These are phyloP conservation scores for Mucor circinelloides DNA, from an alignment of 371 early-diverging fungal species.

Conservation along the genomic window DNA sequence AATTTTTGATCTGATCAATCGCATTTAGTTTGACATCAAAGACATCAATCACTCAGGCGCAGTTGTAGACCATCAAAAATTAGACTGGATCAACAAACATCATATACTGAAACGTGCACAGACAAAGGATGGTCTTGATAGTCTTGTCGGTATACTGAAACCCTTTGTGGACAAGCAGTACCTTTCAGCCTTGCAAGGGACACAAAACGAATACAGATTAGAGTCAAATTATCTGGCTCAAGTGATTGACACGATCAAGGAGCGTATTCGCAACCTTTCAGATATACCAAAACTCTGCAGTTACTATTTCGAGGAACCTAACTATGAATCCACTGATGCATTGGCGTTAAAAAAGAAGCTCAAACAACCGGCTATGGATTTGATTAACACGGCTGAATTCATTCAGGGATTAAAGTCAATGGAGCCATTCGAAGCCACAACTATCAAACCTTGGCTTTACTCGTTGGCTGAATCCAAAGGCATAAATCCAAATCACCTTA, in stretches of 20 bases:
- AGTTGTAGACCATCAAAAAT: conserved; percentile 75
- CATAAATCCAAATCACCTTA: conserved; percentile 54
- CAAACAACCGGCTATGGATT: conserved; percentile 39
- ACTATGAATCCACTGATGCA: conserved; percentile 56
- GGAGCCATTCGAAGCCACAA: conserved; percentile 29
- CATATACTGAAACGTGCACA: conserved; percentile 64
- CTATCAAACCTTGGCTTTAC: conserved; percentile 37
- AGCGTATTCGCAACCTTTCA: conserved; percentile 59
- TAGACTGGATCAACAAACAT: conserved; percentile 86
- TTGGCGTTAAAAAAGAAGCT: conserved; percentile 46
- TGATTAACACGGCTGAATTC: conserved; percentile 22
- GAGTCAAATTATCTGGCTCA: conserved; percentile 42
- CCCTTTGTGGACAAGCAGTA: conserved; percentile 32
- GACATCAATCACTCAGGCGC: conserved; percentile 78
- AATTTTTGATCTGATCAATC: not conserved
- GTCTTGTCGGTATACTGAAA: conserved; percentile 40
- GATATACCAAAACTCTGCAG: conserved; percentile 62
- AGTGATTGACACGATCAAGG: conserved; percentile 58
- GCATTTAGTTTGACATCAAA: conserved; percentile 65
- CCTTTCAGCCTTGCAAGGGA: conserved; percentile 13
- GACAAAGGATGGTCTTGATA: conserved; percentile 45
- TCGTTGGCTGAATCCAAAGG: conserved; percentile 28
- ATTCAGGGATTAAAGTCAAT: conserved; percentile 19
- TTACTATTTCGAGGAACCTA: conserved; percentile 63
- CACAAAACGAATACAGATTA: conserved; percentile 24